Conservation (phyloP, 164 flowering plant species). For the Nymphaea thermarum region DNA sequence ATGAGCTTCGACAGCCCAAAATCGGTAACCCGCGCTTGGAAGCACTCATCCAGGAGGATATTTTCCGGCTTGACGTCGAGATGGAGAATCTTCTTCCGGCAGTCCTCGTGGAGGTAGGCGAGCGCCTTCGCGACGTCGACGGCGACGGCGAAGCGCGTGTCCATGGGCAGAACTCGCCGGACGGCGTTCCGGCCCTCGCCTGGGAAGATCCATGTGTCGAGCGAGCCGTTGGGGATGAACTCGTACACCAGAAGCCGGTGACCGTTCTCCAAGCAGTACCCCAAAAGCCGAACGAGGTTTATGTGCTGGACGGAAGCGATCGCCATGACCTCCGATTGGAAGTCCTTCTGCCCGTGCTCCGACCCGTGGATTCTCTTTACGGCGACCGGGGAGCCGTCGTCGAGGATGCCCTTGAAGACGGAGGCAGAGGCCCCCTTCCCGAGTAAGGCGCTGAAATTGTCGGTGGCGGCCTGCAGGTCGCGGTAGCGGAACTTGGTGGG, state of each 20-base stretch:
- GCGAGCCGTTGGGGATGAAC: conserved; percentile 55
- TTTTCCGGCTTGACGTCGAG: conserved; percentile 94
- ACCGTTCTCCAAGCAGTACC: conserved; percentile 44
- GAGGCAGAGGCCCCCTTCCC: conserved; percentile 72
- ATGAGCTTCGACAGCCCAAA: conserved; percentile 84
- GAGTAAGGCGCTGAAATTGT: conserved; percentile 39
- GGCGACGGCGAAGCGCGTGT: conserved; percentile 51
- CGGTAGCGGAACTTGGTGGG: conserved; percentile 51
- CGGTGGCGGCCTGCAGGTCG: conserved; percentile 68
- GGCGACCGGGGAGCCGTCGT: conserved; percentile 65
- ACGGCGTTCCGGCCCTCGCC: conserved; percentile 1
- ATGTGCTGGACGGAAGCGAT: conserved; percentile 78
- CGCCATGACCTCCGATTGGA: conserved; percentile 72
- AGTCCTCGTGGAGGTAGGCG: conserved; percentile 75
- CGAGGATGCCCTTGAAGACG: conserved; percentile 69
- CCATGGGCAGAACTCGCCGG: conserved; percentile 57
- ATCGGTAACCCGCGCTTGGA: conserved; percentile 54
- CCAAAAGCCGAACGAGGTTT: conserved; percentile 65
- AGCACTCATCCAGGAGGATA: conserved; percentile 63
- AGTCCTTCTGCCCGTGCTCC: conserved; percentile 62
- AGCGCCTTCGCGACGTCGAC: conserved; percentile 75
- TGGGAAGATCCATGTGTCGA: conserved; percentile 77
- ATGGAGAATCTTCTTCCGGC: conserved; percentile 61
- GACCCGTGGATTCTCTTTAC: conserved; percentile 63
- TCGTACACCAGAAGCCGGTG: conserved; percentile 59